Base-by-base conservation (phyloP, 2,329 filamentous ascomycete species). In the Stenocarpella maydis region DNA sequence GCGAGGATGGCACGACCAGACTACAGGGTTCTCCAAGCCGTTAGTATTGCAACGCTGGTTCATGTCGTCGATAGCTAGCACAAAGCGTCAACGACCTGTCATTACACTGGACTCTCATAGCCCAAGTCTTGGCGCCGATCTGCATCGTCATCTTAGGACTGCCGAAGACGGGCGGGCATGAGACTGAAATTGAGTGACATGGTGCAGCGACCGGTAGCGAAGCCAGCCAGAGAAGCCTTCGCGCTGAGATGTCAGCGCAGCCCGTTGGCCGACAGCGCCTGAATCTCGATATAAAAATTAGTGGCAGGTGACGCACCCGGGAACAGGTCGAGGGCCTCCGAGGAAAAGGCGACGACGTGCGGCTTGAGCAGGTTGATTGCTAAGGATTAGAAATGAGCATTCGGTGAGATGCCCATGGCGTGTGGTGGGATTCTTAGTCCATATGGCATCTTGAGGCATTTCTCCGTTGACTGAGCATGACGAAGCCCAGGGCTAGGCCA, bases 331-430 rank as follows among this genome's bases (percentile, higher is more conserved):
- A 63, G 28, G 58, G 14, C 41, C 8, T 15, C 26, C 58, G 28
- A 34, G 12, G n/a, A 21, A 31, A 17, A 19, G 58, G 26, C 47
- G 43, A 63, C 15, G 43, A 34, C 26, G 58, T 63, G 58, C n/a
- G n/a, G n/a, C 58, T 49, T 49, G 58, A 63, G 58, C 58, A 63
- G 49, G 58, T 63, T 63, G 58, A 49, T 37, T 63, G 58, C 58
- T 49, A 43, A 49, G 58, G 43, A n/a, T n/a, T n/a, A n/a, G n/a
- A 63, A 63, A 63, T 63, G 58, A 63, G 43, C 28, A 31, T 63
- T 28, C 43, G 43, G 41, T 63, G 41, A 61, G 58, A 47, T 47
- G 7, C 26, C 58, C 47, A 61, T 61, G 41, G 55, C 10, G 55
- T n/a, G 58, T 24, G 41, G 58, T 31, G 12, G 58, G 58, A 37